A percentile compares a stretch with the other conserved stretches of the same genome.
Conservation (phyloP, 352 stramenopile species). For the Globisporangium alternatum region DNA sequence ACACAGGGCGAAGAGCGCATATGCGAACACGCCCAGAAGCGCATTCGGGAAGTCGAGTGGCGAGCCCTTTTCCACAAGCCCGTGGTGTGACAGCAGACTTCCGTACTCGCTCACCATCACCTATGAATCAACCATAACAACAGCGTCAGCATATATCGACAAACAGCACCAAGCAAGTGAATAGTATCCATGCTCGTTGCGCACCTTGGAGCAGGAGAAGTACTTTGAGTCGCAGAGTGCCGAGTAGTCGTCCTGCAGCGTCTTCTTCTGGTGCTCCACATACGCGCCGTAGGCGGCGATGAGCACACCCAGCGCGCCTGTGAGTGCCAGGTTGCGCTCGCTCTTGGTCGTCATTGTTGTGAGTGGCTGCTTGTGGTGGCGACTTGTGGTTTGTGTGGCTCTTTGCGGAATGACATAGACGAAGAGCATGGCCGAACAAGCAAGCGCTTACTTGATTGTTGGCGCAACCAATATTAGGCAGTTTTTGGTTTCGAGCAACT, state of each 20-base stretch:
- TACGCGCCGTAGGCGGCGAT: constrained; percentile 41
- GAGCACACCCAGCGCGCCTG: constrained; percentile 24
- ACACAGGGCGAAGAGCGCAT: constrained; percentile 46
- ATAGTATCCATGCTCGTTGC: background rate
- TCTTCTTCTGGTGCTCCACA: constrained; percentile 46
- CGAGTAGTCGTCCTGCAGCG: constrained; percentile 30
- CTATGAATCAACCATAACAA: constrained; percentile 14
- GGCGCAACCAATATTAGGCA: too few species aligned
- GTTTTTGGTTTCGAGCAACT: too few species aligned
- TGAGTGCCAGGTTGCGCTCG: constrained; percentile 19
- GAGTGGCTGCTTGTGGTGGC: background rate
- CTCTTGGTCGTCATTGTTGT: constrained; percentile 10
- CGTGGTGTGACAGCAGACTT: constrained; percentile 37
- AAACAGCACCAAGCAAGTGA: background rate
- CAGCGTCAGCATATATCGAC: background rate
- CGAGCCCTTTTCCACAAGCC: constrained; percentile 37
- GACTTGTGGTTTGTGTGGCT: background rate
- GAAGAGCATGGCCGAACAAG: background rate
- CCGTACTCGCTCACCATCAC: constrained; percentile 60
- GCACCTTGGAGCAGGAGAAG: constrained; percentile 57
- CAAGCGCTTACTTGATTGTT: too few species aligned
- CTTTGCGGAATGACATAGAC: background rate
- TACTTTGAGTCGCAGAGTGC: constrained; percentile 53
- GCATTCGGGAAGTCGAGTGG: constrained; percentile 49
- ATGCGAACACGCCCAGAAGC: constrained; percentile 33